Conservation (phyloP, 495 filamentous ascomycete genomes). For the Podospora didyma region DNA sequence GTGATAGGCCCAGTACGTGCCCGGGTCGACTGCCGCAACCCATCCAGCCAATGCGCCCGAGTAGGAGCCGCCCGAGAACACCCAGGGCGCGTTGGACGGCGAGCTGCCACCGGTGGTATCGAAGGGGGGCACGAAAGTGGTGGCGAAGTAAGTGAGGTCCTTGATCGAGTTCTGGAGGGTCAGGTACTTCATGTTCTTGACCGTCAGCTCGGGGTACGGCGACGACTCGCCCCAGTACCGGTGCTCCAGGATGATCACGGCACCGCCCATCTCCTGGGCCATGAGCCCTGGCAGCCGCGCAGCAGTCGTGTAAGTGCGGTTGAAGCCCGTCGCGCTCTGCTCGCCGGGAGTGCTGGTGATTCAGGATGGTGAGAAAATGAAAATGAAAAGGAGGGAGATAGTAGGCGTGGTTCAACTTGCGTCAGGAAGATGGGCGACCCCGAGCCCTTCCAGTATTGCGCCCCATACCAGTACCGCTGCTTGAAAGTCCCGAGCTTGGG, state of each 20-base stretch:
- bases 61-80: conserved; percentile 62
- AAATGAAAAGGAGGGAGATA: too few relatives aligned
- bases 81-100: conserved; percentile 57
- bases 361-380: too few relatives aligned
- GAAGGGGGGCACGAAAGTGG: conserved; percentile 54
- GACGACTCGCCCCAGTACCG: conserved; percentile 61
- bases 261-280: conserved; percentile 52
- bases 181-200: conserved; percentile 56
- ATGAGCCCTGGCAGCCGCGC: conserved; percentile 42
- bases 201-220: conserved; percentile 51
- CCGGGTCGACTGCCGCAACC: conserved; percentile 54
- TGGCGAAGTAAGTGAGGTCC: conserved; percentile 61
- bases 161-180: conserved; percentile 60
- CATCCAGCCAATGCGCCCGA: conserved; percentile 61
- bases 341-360: conserved; percentile 62
- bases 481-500: conserved; percentile 30
- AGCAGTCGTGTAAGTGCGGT: conserved; percentile 35
- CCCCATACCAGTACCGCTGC: conserved; percentile 32
- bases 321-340: conserved; percentile 45
- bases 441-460: conserved; percentile 27
- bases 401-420: too few relatives aligned
- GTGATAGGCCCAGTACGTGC: conserved; percentile 66
- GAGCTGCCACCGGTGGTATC: conserved; percentile 48
- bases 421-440: conserved; percentile 43
- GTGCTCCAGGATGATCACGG: conserved; percentile 56